These are phyloP conservation scores for Aspergillus haitiensis DNA, from an alignment of 495 filamentous ascomycete species.

Conservation along the genomic window DNA sequence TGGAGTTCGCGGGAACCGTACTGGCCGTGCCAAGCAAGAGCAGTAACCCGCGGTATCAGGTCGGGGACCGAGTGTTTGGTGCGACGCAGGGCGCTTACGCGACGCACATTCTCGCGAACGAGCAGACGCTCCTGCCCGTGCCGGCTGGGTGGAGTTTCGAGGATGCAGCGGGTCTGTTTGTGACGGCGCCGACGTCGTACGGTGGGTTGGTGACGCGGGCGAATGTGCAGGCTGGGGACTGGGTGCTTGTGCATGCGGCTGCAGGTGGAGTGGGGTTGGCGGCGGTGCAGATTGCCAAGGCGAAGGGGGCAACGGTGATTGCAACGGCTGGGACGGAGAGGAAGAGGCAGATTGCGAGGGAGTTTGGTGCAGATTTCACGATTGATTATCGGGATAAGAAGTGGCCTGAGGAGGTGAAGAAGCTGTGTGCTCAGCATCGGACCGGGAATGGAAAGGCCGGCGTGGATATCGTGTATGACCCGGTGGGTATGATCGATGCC, in stretches of 20 bases:
- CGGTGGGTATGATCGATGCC: conserved; percentile 80
- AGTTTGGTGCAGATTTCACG: conserved; percentile 81
- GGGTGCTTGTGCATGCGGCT: conserved; percentile 87
- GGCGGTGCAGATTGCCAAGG: conserved; percentile 92
- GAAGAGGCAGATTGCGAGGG: conserved; percentile 74
- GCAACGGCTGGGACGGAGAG: conserved; percentile 77
- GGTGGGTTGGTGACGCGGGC: conserved; percentile 79
- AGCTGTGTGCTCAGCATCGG: conserved; percentile 51
- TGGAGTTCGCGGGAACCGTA: conserved; percentile 82
- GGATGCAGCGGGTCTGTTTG: conserved; percentile 85
- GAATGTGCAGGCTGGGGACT: conserved; percentile 73
- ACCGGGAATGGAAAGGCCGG: conserved; percentile 65
- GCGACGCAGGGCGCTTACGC: conserved; percentile 85
- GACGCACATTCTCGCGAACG: conserved; percentile 65
- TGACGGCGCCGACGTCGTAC: conserved; percentile 89
- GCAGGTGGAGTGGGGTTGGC: conserved; percentile 90
- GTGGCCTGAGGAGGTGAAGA: conserved; percentile 80
- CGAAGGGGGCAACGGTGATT: conserved; percentile 83
- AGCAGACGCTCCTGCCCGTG: conserved; percentile 67
- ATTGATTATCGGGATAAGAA: conserved; percentile 68
- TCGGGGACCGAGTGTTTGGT: conserved; percentile 84
- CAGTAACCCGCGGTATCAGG: conserved; percentile 56
- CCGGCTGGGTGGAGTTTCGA: conserved; percentile 79
- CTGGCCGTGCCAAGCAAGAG: conserved; percentile 58
- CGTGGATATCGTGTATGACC: conserved; percentile 89